A percentile compares a stretch with the other conserved stretches of the same genome.
Evolutionary conservation across 805 yeast species (phyloP).

Genomic region (Ogataea salicorniae): DNA sequence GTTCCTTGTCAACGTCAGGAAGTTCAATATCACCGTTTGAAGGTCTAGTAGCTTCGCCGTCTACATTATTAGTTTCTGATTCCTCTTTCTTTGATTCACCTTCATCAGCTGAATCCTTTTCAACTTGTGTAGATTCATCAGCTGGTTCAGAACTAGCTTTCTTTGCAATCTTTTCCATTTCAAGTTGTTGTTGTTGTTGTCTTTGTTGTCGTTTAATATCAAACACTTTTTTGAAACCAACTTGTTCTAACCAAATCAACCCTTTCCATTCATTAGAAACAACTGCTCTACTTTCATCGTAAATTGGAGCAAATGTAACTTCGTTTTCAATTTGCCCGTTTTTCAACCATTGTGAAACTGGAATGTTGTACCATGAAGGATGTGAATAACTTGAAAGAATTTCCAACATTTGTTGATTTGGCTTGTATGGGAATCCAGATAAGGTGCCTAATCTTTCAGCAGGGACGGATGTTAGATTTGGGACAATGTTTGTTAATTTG

Average conservation of each 20-base stretch:
- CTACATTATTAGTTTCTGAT: neutral
- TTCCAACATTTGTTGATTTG: constrained; percentile 29
- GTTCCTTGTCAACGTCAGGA: neutral
- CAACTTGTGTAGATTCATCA: no score
- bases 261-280: constrained; percentile 48
- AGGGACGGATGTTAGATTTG: constrained; percentile 36
- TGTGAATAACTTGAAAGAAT: constrained; percentile 50
- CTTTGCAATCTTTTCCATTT: constrained; percentile 8
- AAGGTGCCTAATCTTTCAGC: constrained; percentile 41
- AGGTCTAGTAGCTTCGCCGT: neutral
- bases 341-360: constrained; percentile 62
- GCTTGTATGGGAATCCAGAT: constrained; percentile 31
- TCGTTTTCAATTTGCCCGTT: constrained; percentile 33
- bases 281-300: constrained; percentile 55
- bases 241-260: constrained; percentile 47
- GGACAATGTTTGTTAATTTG: constrained; percentile 61
- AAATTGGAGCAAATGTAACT: constrained; percentile 59
- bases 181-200: constrained; percentile 5
- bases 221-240: constrained; percentile 39
- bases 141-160: neutral
- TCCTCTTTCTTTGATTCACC: constrained; percentile 6
- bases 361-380: constrained; percentile 60
- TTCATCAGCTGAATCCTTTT: constrained; percentile 9
- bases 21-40: neutral
- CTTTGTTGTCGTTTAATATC: constrained; percentile 10